Percentiles rank a stretch among this genome's conserved stretches.
phyloP scores from a whole-genome alignment of 306 rosid species.

The Heteromeles arbutifolia region DNA sequence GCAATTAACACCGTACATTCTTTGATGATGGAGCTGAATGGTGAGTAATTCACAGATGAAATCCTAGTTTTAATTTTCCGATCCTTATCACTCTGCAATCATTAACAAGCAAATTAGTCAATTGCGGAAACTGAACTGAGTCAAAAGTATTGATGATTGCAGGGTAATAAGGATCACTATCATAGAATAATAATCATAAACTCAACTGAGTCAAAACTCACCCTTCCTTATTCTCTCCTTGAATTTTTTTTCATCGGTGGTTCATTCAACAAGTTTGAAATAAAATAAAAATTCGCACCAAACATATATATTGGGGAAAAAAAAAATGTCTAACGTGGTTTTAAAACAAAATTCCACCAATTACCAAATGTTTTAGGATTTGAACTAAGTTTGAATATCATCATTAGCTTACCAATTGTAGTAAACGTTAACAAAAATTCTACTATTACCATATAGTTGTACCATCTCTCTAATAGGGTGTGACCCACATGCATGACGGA shows the following conservation, averaged over 20 bases:
- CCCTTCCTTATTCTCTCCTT: not conserved
- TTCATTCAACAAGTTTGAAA: not conserved
- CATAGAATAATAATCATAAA: too few relatives aligned
- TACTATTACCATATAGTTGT: too few relatives aligned
- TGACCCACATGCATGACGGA: too few relatives aligned
- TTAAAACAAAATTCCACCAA: too few relatives aligned
- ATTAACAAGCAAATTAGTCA: slow-evolving; percentile 3
- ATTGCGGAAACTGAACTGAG: not conserved
- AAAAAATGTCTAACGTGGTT: too few relatives aligned
- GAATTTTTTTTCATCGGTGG: not conserved
- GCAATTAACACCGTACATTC: slow-evolving; percentile 18
- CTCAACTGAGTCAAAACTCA: not conserved
- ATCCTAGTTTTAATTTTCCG: slow-evolving; percentile 36
- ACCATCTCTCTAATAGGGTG: too few relatives aligned
- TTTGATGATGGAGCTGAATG: not conserved
- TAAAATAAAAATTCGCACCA: too few relatives aligned
- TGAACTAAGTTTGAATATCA: too few relatives aligned
- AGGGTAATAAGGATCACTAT: not conserved
- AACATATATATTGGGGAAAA: too few relatives aligned
- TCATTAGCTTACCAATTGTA: too few relatives aligned
- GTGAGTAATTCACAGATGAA: slow-evolving; percentile 20
- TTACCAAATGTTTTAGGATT: too few relatives aligned
- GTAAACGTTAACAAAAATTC: too few relatives aligned
- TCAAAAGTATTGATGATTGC: not conserved
- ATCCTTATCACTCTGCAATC: slow-evolving; percentile 71